A percentile compares a stretch with the other conserved stretches of the same genome.
Evolutionary conservation across 176 grass and related monocot genomes (phyloP).

Genomic region (Hordeum marinum): DNA sequence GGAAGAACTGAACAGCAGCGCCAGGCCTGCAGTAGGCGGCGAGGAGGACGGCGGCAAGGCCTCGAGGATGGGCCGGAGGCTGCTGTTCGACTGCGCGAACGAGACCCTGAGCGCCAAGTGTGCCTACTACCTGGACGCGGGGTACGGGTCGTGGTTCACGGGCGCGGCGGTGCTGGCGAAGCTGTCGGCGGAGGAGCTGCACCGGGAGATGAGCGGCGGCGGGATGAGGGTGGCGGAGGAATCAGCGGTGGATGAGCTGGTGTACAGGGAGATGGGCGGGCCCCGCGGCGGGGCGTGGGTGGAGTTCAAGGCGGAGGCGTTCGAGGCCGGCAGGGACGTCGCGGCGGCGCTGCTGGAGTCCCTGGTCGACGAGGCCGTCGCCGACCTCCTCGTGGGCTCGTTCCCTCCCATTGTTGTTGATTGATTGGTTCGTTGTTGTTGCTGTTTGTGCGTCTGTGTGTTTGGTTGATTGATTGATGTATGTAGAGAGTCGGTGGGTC

Average conservation of each 20-base stretch:
- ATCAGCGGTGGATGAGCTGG: constrained; percentile 73
- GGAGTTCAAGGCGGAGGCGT: constrained; percentile 70
- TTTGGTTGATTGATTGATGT: neutral
- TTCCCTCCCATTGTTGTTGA: neutral
- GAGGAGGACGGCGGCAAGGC: constrained; percentile 34
- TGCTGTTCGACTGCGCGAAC: constrained; percentile 67
- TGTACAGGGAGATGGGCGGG: constrained; percentile 85
- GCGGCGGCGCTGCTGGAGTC: constrained; percentile 37
- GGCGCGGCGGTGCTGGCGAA: constrained; percentile 50
- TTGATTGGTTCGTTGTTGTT: neutral
- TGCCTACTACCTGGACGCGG: constrained; percentile 55
- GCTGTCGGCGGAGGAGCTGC: constrained; percentile 51
- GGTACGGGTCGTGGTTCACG: constrained; percentile 64
- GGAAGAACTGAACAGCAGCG: constrained; percentile 23
- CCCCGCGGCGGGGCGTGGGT: constrained; percentile 75
- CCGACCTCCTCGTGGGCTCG: constrained; percentile 24
- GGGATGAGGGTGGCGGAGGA: constrained; percentile 55
- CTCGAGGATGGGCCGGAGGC: constrained; percentile 32
- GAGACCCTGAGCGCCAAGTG: constrained; percentile 63
- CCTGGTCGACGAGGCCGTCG: constrained; percentile 58
- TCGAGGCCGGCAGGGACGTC: constrained; percentile 55
- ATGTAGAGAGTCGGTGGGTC: neutral
- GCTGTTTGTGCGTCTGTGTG: neutral
- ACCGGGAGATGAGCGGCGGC: constrained; percentile 49
- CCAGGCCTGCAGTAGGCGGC: neutral